Evolutionary conservation across 495 filamentous ascomycete genomes (phyloP).

Genomic region (Penicillium daleae): DNA sequence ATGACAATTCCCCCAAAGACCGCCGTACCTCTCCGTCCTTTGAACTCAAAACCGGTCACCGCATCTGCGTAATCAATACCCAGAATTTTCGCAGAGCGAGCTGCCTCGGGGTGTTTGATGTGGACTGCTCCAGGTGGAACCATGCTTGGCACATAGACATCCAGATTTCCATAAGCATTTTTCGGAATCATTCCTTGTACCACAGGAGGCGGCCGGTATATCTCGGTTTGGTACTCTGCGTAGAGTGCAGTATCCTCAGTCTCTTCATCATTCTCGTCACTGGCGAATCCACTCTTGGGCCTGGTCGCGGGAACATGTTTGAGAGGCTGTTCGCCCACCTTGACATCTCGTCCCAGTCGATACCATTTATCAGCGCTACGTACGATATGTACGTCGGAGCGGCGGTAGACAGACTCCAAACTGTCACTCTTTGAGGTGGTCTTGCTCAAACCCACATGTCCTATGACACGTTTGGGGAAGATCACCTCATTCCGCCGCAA

Average conservation of each 20-base stretch:
- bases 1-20: constrained; percentile 77
- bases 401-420: constrained; percentile 72
- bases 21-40: constrained; percentile 79
- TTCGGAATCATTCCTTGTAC: constrained; percentile 75
- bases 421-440: constrained; percentile 55
- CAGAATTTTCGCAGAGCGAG: constrained; percentile 72
- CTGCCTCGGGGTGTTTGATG: constrained; percentile 65
- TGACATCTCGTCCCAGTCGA: constrained; percentile 77
- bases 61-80: constrained; percentile 88
- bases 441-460: constrained; percentile 75
- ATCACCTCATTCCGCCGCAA: constrained; percentile 82
- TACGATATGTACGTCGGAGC: constrained; percentile 75
- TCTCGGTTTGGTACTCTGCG: constrained; percentile 71
- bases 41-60: constrained; percentile 87
- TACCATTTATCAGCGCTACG: constrained; percentile 86
- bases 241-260: constrained; percentile 61
- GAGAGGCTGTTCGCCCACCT: constrained; percentile 71
- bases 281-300: constrained; percentile 39
- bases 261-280: constrained; percentile 47
- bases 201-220: constrained; percentile 77
- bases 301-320: constrained; percentile 63
- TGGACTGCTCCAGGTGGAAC: constrained; percentile 81
- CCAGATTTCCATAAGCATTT: constrained; percentile 87
- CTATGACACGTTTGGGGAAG: constrained; percentile 69
- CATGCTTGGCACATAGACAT: constrained; percentile 93